phyloP scores from a whole-genome alignment of 2,329 filamentous ascomycete species.

The Colletotrichum sidae region DNA sequence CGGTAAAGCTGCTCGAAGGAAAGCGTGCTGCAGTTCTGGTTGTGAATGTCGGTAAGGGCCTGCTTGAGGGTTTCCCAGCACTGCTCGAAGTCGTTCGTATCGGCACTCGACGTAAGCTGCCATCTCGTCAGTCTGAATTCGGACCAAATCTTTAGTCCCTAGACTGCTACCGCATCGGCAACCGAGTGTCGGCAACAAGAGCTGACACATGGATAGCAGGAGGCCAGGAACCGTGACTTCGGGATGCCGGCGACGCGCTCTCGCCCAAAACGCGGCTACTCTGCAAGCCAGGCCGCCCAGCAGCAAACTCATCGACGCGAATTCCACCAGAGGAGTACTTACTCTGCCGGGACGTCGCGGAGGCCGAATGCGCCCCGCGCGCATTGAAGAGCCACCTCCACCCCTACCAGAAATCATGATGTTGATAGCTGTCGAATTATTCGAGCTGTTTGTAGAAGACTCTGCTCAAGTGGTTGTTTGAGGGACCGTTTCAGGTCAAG shows the following conservation, averaged over 20 bases:
- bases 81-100: constrained; percentile 83
- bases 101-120: constrained; percentile 42
- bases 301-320: not conserved
- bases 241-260: no score
- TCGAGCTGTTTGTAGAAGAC: not conserved
- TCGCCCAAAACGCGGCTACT: no score
- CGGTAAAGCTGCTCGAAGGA: constrained; percentile 98
- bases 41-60: constrained; percentile 89
- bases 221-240: no score
- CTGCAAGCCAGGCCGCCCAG: no score
- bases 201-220: no score
- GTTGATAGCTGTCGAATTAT: not conserved
- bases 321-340: constrained; percentile 40
- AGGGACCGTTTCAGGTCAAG: constrained; percentile 24
- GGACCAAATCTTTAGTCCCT: not conserved
- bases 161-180: no score
- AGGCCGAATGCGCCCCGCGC: constrained; percentile 54
- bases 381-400: constrained; percentile 49
- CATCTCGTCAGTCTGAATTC: constrained; percentile 5
- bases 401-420: constrained; percentile 64
- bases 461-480: not conserved
- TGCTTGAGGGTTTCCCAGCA: constrained; percentile 83
- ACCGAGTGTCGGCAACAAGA: no score
- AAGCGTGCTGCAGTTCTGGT: constrained; percentile 87
- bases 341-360: constrained; percentile 57